phyloP scores from a whole-genome alignment of 2,329 filamentous ascomycete genomes.

The Claviceps sp. region DNA sequence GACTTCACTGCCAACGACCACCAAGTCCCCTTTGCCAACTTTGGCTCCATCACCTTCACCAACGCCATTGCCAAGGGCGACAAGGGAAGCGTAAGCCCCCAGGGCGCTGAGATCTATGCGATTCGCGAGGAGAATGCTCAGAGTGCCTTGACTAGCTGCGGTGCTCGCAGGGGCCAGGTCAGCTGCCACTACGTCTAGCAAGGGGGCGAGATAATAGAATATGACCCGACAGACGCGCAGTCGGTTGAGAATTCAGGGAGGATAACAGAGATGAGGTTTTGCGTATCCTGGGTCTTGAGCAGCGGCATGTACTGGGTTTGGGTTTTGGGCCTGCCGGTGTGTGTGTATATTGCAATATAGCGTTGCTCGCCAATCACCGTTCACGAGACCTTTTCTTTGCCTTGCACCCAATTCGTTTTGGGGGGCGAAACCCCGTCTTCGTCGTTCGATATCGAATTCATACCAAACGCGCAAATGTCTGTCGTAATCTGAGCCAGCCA shows the following conservation, averaged over 20 bases:
- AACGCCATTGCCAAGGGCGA: constrained; percentile 12
- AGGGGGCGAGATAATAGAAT: background rate
- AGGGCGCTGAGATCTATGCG: constrained; percentile 51
- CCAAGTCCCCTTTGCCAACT: constrained; percentile 17
- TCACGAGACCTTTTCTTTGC: too few species aligned
- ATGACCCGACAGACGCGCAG: background rate
- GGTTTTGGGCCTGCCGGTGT: background rate
- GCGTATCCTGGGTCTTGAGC: background rate
- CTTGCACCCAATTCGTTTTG: too few species aligned
- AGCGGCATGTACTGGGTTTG: too few species aligned
- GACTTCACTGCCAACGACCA: constrained; percentile 15
- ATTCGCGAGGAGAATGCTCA: constrained; percentile 17
- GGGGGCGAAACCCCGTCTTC: background rate
- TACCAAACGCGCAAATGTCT: too few species aligned
- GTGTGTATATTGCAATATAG: background rate
- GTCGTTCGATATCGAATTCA: background rate
- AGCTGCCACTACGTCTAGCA: background rate
- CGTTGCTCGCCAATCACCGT: too few species aligned
- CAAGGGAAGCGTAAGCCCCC: constrained; percentile 41
- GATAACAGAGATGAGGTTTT: background rate
- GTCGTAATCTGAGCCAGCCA: too few species aligned
- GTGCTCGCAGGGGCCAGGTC: background rate
- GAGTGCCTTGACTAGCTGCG: background rate
- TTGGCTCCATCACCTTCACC: constrained; percentile 16
- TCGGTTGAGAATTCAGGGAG: background rate